phyloP scores from a whole-genome alignment of 1,284 basidiomycete genomes.

The Moesziomyces sp. region DNA sequence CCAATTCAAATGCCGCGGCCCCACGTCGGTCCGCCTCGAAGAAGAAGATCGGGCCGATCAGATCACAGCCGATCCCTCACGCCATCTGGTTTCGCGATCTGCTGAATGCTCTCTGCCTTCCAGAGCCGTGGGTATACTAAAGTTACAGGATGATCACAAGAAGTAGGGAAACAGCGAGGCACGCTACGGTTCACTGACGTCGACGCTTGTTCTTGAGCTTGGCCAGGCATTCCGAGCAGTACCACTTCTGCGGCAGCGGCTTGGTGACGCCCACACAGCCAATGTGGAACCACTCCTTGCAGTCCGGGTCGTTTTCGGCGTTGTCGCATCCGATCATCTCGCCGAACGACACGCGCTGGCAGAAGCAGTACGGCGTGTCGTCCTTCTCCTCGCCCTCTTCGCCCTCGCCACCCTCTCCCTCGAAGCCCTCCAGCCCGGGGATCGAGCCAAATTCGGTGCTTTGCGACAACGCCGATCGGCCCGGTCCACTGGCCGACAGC shows the following conservation, averaged over 20 bases:
- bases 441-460: slow-evolving; percentile 30
- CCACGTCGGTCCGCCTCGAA: slow-evolving; percentile 1
- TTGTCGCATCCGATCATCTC: slow-evolving; percentile 64
- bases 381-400: slow-evolving; percentile 58
- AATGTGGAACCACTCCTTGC: slow-evolving; percentile 68
- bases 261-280: slow-evolving; percentile 65
- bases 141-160: not conserved
- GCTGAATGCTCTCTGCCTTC: not conserved
- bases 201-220: slow-evolving; percentile 49
- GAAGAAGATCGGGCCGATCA: slow-evolving; percentile 1
- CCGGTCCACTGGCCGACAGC: slow-evolving; percentile 30
- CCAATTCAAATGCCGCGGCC: slow-evolving; percentile 3
- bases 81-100: not conserved
- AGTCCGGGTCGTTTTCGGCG: slow-evolving; percentile 57
- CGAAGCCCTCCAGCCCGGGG: slow-evolving; percentile 31
- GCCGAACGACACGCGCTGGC: slow-evolving; percentile 65
- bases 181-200: slow-evolving; percentile 22
- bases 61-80: not conserved
- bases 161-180: not conserved
- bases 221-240: slow-evolving; percentile 54
- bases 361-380: slow-evolving; percentile 66
- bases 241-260: slow-evolving; percentile 65
- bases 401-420: slow-evolving; percentile 48
- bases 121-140: slow-evolving; percentile 8
- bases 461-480: slow-evolving; percentile 37